These are phyloP conservation scores for Sphagnum magellanicum DNA, from an alignment of 228 moss, liverwort and hornwort species.

Conservation along the genomic window DNA sequence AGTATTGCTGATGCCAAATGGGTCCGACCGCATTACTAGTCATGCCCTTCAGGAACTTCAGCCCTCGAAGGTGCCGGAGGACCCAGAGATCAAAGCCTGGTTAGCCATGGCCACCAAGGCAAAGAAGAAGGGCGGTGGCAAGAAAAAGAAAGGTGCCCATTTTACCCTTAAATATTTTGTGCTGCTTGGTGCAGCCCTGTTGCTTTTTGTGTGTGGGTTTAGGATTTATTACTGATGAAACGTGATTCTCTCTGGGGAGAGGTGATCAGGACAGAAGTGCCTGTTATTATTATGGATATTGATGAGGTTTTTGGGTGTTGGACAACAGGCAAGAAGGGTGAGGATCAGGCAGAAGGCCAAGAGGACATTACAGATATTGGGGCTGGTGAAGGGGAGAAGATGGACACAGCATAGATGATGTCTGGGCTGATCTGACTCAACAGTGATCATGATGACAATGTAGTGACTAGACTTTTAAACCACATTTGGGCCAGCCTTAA, in stretches of 20 bases:
- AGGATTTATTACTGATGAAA: background rate
- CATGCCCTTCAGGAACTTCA: conserved; percentile 75
- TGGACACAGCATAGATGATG: conserved; percentile 58
- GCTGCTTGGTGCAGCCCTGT: background rate
- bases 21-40: conserved; percentile 93
- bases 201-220: background rate
- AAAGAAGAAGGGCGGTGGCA: conserved; percentile 99
- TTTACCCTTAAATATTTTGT: background rate
- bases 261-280: background rate
- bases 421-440: conserved; percentile 4
- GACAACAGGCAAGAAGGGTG: conserved; percentile 46
- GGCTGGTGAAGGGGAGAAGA: conserved; percentile 26
- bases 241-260: background rate
- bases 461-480: background rate
- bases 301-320: background rate
- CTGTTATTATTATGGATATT: background rate
- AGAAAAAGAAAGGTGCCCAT: conserved; percentile 89
- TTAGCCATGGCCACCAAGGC: conserved; percentile 90
- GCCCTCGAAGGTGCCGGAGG: conserved; percentile 69
- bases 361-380: conserved; percentile 24
- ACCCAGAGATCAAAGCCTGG: conserved; percentile 93
- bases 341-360: conserved; percentile 43
- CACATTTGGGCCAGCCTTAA: background rate
- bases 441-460: conserved; percentile 16
- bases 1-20: conserved; percentile 96